Base-by-base conservation (phyloP, 345 rosid species). In the Erodium maritimum region DNA sequence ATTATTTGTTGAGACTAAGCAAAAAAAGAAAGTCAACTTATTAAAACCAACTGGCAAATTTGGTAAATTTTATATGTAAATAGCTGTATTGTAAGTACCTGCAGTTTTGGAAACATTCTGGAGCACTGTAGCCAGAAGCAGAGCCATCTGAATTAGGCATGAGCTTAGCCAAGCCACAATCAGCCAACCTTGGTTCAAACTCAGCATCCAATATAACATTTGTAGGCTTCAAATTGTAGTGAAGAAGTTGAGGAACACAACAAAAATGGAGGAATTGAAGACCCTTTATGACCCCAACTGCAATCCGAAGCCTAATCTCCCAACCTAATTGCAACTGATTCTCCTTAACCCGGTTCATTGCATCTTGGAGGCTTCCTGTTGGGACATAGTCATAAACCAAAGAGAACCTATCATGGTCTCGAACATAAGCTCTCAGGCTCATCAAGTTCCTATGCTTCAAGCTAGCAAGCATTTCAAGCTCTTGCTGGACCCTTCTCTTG, bases 141-240 rank as follows among this genome's bases (percentile, higher is more conserved):
- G 75, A 52, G 51, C 80, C 23, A 61, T 76, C 73, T 55, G 75
- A 71, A 78, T 71, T 64, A 17, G 91, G 94, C 74, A 85, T 56
- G 45, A 85, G 81, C 71, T 77, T 83, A 18, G 73, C 81, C 72
- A 89, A 75, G 13, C 95, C 94, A 48, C 78, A 81, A 75, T 93
- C 99, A 4, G 86, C 76, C 77, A 93, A 66, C 73, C 86, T 68
- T 1, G 99, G 94, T 71, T 80, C 91, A 61, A 77, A 86, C 77
- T 93, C 99, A 22, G 86, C 75, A 81, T 93, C 96, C 81, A 93
- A 76, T 82, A 91, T 79, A 55, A 91, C 95, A 73, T 91, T 91
- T 8, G 82, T 71, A 5, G 91, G 96, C 80, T 93, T 93, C 77
- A 93, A 69, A 64, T 93, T 80, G 52, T 57, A 77, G 72, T 86